Percentiles rank a stretch among this genome's conserved stretches.
These are phyloP conservation scores for Beauveria asiatica DNA, from an alignment of 2,329 filamentous ascomycete species.

Conservation along the genomic window DNA sequence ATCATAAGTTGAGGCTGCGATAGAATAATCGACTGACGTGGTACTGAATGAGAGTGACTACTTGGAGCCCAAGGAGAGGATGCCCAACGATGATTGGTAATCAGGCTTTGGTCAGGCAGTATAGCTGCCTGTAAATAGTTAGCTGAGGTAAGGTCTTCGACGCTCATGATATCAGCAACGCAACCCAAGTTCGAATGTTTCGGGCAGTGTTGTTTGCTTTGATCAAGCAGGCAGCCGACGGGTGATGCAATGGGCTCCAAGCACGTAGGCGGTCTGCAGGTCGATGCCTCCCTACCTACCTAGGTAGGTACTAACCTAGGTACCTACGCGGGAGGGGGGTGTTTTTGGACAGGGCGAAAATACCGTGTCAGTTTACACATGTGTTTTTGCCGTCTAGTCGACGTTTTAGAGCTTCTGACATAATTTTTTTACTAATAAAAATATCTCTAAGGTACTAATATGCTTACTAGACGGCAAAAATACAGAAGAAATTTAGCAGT, in stretches of 20 bases:
- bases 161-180: neutral
- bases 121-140: neutral
- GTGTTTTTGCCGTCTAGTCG: no score
- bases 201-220: neutral
- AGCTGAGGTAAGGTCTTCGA: neutral
- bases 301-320: neutral
- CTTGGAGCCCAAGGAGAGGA: neutral
- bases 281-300: neutral
- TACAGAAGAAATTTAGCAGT: no score
- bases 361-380: no score
- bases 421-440: no score
- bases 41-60: neutral
- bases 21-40: neutral
- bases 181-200: neutral
- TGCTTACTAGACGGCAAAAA: no score
- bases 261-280: neutral
- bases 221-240: neutral
- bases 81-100: conserved; percentile 1
- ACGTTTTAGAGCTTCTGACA: no score
- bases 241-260: neutral
- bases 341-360: no score
- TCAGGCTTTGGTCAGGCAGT: neutral
- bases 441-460: no score
- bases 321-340: no score
- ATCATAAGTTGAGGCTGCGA: neutral